phyloP scores from a whole-genome alignment of 768 basidiomycete species.

The Psilocybe sp. region DNA sequence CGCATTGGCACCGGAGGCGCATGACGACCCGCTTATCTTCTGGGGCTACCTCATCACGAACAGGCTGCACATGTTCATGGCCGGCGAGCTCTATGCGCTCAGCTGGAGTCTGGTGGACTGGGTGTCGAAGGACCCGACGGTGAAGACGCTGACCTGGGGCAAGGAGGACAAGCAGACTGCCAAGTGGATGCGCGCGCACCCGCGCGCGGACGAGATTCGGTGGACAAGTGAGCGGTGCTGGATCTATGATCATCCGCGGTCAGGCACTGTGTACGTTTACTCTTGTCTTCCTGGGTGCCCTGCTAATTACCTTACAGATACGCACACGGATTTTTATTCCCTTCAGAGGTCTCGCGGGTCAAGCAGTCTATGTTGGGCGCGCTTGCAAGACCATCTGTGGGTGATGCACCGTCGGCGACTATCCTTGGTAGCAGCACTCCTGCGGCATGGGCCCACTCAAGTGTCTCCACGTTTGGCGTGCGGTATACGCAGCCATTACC shows the following conservation, averaged over 20 bases:
- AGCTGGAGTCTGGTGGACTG: slow-evolving; percentile 87
- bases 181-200: slow-evolving; percentile 89
- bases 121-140: slow-evolving; percentile 70
- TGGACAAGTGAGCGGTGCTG: slow-evolving; percentile 94
- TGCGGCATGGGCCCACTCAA: slow-evolving; percentile 73
- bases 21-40: slow-evolving; percentile 71
- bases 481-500: slow-evolving; percentile 69
- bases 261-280: slow-evolving; percentile 80
- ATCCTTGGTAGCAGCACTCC: slow-evolving; percentile 40
- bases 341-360: slow-evolving; percentile 77
- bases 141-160: slow-evolving; percentile 68
- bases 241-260: slow-evolving; percentile 97
- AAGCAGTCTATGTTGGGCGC: slow-evolving; percentile 52
- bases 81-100: slow-evolving; percentile 88
- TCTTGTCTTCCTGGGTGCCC: slow-evolving; percentile 6
- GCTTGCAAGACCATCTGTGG: slow-evolving; percentile 36
- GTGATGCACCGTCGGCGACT: slow-evolving; percentile 15
- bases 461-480: slow-evolving; percentile 80
- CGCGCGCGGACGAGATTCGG: slow-evolving; percentile 70
- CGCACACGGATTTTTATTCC: slow-evolving; percentile 93
- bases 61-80: slow-evolving; percentile 89
- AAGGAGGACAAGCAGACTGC: slow-evolving; percentile 93
- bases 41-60: slow-evolving; percentile 93
- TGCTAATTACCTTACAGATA: slow-evolving; percentile 48
- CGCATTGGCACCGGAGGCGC: slow-evolving; percentile 8